These are phyloP conservation scores for Histomonas meleagridis DNA, from an alignment of 208 protist species.

Conservation along the genomic window DNA sequence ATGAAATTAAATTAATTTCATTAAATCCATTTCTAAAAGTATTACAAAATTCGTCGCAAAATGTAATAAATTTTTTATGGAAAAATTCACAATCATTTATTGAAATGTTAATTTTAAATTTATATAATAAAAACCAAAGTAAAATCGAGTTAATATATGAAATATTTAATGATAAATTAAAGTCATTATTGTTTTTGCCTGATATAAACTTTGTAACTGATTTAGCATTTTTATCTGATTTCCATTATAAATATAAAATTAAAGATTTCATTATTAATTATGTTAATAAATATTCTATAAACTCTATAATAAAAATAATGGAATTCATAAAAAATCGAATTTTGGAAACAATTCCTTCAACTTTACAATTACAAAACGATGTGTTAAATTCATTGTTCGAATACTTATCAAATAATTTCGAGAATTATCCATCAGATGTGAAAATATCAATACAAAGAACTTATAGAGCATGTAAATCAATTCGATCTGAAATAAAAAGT, in stretches of 20 bases:
- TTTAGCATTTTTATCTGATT: neutral
- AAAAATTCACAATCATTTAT: neutral
- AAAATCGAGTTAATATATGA: neutral
- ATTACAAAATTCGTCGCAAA: too few relatives aligned
- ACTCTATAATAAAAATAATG: neutral
- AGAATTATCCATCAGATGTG: neutral
- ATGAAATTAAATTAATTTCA: too few relatives aligned
- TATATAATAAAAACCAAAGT: neutral
- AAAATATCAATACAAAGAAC: neutral
- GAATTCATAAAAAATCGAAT: slow-evolving; percentile 18
- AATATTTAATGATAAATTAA: neutral
- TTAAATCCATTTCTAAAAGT: too few relatives aligned
- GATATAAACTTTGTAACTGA: neutral
- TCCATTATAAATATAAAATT: neutral
- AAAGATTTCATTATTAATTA: neutral
- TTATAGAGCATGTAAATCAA: too few relatives aligned
- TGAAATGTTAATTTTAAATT: neutral
- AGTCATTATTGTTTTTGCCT: neutral
- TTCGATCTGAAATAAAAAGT: neutral
- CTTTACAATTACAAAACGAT: neutral
- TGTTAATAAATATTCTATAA: neutral
- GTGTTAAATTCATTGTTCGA: neutral
- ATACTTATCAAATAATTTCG: neutral
- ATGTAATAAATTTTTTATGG: too few relatives aligned
- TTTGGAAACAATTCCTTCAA: neutral